Conservation (phyloP, 257 asterid species). For the Mentha longifolia region DNA sequence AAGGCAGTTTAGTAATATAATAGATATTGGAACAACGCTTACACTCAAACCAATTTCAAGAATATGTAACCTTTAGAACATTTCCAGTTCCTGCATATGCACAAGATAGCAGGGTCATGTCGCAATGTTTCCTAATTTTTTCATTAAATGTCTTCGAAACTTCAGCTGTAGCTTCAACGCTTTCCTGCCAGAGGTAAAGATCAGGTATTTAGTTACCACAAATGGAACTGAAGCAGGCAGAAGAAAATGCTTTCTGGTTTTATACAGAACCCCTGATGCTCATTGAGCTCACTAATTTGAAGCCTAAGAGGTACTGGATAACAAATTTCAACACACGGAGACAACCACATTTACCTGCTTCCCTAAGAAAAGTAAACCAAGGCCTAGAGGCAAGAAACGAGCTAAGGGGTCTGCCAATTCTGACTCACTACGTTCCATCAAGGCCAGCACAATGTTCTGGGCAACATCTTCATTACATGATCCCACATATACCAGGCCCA, state of each 20-base stretch:
- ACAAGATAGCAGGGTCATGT: conserved; percentile 89
- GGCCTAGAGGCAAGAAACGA: conserved; percentile 89
- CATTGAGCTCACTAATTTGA: conserved; percentile 9
- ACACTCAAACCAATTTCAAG: background rate
- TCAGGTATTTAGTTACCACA: conserved; percentile 24
- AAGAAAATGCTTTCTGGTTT: conserved; percentile 26
- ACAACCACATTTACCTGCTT: conserved; percentile 71
- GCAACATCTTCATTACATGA: conserved; percentile 95
- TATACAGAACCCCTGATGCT: conserved; percentile 5
- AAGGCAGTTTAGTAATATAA: conserved; percentile 32
- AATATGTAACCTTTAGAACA: conserved; percentile 75
- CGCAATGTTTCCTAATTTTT: conserved; percentile 81
- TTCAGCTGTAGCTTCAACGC: conserved; percentile 88
- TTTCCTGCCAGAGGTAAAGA: conserved; percentile 56
- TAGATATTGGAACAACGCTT: background rate
- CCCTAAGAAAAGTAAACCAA: conserved; percentile 93
- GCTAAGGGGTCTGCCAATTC: conserved; percentile 87
- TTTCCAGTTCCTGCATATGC: conserved; percentile 99
- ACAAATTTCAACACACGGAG: background rate
- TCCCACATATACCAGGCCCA: conserved; percentile 88
- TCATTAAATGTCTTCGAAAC: conserved; percentile 85
- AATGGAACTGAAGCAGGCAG: conserved; percentile 20
- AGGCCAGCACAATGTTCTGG: conserved; percentile 78
- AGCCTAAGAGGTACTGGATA: background rate
- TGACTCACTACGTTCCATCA: conserved; percentile 88